phyloP scores from a whole-genome alignment of 2,329 filamentous ascomycete species.

The Ceratocystis lukuohia region DNA sequence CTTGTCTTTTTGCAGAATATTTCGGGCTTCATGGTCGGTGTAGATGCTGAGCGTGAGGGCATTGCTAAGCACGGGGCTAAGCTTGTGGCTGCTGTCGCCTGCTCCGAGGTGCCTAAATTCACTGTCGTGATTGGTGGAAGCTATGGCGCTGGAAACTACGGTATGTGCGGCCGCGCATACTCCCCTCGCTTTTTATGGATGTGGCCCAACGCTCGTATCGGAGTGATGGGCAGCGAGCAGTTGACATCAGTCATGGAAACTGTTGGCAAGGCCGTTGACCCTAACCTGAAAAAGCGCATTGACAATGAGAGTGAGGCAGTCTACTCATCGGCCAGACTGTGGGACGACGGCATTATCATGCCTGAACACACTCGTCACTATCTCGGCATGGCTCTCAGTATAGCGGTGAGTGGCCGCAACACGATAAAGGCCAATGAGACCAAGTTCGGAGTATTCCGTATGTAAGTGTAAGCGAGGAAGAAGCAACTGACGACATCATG shows the following conservation, averaged over 20 bases:
- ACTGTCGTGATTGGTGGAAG: slow-evolving; percentile 90
- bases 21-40: slow-evolving; percentile 94
- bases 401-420: slow-evolving; percentile 55
- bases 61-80: slow-evolving; percentile 98
- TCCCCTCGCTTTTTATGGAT: slow-evolving; percentile 85
- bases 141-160: slow-evolving; percentile 92
- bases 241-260: slow-evolving; percentile 87
- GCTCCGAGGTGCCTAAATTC: slow-evolving; percentile 89
- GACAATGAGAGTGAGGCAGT: slow-evolving; percentile 80
- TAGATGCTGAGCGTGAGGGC: slow-evolving; percentile 79
- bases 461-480: slow-evolving; percentile 35
- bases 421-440: slow-evolving; percentile 48
- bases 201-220: slow-evolving; percentile 94
- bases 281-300: slow-evolving; percentile 68
- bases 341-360: slow-evolving; percentile 74
- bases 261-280: slow-evolving; percentile 63
- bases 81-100: slow-evolving; percentile 87
- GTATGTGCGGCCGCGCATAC: slow-evolving; percentile 94
- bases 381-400: slow-evolving; percentile 57
- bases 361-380: slow-evolving; percentile 62
- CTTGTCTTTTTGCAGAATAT: slow-evolving; percentile 95
- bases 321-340: slow-evolving; percentile 77
- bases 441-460: slow-evolving; percentile 69
- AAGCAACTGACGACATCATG: neutral
- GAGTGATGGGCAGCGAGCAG: slow-evolving; percentile 93